Evolutionary conservation across 78 protist species (phyloP).

Genomic region (Chrysochromulina parva): DNA sequence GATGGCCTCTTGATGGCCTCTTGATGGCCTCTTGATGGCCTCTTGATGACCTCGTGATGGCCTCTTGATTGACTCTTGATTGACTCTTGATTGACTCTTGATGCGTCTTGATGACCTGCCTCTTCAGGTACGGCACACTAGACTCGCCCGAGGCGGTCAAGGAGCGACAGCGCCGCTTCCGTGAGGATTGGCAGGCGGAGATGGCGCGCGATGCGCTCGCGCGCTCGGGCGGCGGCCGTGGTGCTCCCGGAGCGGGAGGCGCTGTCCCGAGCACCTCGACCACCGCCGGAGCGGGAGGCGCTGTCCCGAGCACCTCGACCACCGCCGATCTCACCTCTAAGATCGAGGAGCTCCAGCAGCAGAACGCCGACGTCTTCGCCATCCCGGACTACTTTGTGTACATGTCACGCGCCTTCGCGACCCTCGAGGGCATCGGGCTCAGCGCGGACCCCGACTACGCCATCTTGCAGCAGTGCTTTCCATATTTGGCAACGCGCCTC

Average conservation of each 20-base stretch:
- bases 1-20: too few species aligned
- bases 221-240: not conserved
- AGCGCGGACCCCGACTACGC: not conserved
- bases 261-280: not conserved
- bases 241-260: too few species aligned
- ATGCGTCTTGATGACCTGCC: too few species aligned
- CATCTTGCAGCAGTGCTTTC: not conserved
- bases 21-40: too few species aligned
- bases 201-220: not conserved
- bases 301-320: not conserved
- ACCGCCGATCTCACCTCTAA: not conserved
- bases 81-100: too few species aligned
- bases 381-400: conserved; percentile 38
- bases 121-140: not conserved
- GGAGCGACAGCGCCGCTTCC: not conserved
- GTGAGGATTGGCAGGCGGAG: not conserved
- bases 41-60: too few species aligned
- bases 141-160: too few species aligned
- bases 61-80: too few species aligned
- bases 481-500: not conserved
- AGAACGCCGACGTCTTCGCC: not conserved
- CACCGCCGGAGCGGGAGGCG: not conserved
- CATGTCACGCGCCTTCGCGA: conserved; percentile 29
- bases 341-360: not conserved
- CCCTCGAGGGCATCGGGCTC: conserved; percentile 30